These are phyloP conservation scores for Annulohypoxylon truncatum DNA, from an alignment of 2,329 filamentous ascomycete genomes.

Conservation along the genomic window DNA sequence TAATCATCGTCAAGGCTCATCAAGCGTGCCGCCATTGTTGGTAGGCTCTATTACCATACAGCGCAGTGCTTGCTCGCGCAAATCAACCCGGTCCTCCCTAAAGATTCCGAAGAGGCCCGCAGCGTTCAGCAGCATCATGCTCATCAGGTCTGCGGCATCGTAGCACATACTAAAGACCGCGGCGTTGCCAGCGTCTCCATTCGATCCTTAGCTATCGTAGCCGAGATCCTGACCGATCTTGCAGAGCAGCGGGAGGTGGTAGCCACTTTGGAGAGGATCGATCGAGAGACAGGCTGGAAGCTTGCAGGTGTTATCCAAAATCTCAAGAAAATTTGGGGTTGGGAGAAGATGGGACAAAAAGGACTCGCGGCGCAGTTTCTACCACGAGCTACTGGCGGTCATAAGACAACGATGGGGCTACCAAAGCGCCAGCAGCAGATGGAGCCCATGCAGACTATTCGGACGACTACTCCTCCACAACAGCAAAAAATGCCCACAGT, in stretches of 20 bases:
- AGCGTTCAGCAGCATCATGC: conserved; percentile 78
- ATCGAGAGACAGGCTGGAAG: conserved; percentile 81
- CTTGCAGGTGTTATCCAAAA: conserved; percentile 78
- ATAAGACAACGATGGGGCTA: conserved; percentile 15
- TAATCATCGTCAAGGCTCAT: conserved; percentile 70
- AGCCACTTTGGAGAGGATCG: conserved; percentile 79
- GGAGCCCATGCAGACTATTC: conserved; percentile 38
- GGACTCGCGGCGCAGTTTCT: conserved; percentile 45
- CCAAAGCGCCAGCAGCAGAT: conserved; percentile 34
- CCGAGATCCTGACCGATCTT: conserved; percentile 74
- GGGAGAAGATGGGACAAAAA: conserved; percentile 60
- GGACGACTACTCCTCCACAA: conserved; percentile 36
- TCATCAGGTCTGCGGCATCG: conserved; percentile 88
- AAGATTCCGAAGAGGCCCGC: conserved; percentile 74
- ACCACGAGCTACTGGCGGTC: conserved; percentile 19
- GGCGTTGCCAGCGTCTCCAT: conserved; percentile 84
- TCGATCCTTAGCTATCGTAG: conserved; percentile 81
- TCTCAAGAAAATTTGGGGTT: conserved; percentile 82
- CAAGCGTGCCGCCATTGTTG: conserved; percentile 83
- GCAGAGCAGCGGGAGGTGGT: conserved; percentile 85
- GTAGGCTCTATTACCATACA: conserved; percentile 89
- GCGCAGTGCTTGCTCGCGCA: conserved; percentile 84
- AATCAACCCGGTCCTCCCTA: conserved; percentile 76
- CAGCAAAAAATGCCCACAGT: conserved; percentile 43
- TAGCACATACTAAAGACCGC: conserved; percentile 83